Evolutionary conservation across 306 rosid genomes (phyloP), one percentile per base, ranked within the genome.

Genomic region (Sindora glabra): DNA sequence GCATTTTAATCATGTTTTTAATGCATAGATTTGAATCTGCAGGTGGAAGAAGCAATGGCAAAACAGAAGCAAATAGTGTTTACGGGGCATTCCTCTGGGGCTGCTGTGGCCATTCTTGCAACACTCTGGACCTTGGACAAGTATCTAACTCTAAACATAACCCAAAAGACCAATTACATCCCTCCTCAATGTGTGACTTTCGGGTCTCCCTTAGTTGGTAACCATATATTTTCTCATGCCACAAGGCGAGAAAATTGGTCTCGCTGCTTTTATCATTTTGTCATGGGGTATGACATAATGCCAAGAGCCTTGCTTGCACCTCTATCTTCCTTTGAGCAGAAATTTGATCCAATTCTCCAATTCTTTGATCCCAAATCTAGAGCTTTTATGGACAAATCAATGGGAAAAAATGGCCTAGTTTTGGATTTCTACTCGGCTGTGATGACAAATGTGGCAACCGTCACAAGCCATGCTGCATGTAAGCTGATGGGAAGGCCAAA

Each of bases 231-330:
- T 60, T 75, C 96, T 68, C 98, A 92, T 54, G 90, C 95, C 33
- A 78, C 89, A n/a, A 67, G 60, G 55, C 51, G 98, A 42, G 90
- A 92, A 80, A 71, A 81, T 0, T 92, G 96, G 96, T 68, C 86
- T 19, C 5, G 13, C 9, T 15, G 57, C 53, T 89, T 92, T 71
- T 44, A 74, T 19, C 87, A 92, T 62, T 86, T 86, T 34, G 79
- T 86, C 48, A 41, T 53, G 69, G 69, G 81, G 70, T 83, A 58
- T 37, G 96, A 89, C 79, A 71, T 86, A 4, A 72, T 78, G 56
- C 98, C 96, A 4, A 32, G 95, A n/a, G 34, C 86, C 57, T 57
- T 73, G 39, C 84, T 92, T 18, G 74, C 98, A 30, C 95, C 98
- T 6, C 18, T 56, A 15, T 47, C 86, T 8, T 68, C 82, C 18